A percentile compares a stretch with the other conserved stretches of the same genome.
phyloP scores from a whole-genome alignment of 2,329 filamentous ascomycete species.

The Sporothrix curviconia region DNA sequence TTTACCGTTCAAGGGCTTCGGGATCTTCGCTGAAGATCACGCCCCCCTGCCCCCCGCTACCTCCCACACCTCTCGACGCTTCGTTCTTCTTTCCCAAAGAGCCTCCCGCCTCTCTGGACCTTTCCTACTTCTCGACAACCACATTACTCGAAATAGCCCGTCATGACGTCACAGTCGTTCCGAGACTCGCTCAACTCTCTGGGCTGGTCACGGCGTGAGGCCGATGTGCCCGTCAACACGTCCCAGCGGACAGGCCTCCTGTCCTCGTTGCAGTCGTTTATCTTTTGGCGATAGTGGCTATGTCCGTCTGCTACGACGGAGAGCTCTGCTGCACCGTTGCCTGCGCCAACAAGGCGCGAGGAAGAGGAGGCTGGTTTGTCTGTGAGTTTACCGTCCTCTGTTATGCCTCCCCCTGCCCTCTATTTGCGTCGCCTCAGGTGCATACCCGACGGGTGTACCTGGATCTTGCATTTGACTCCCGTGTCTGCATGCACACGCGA shows the following conservation, averaged over 20 bases:
- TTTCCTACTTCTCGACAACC: not conserved
- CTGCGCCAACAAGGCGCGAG: slow-evolving; percentile 75
- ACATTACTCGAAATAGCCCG: not conserved
- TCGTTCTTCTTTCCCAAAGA: not conserved
- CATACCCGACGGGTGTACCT: slow-evolving; percentile 36
- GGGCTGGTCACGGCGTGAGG: slow-evolving; percentile 83
- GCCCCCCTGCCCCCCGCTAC: not conserved
- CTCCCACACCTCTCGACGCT: not conserved
- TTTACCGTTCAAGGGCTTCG: too few relatives aligned
- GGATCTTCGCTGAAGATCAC: not conserved
- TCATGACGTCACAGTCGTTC: slow-evolving; percentile 83
- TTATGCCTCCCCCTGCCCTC: slow-evolving; percentile 20
- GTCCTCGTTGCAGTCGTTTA: slow-evolving; percentile 74
- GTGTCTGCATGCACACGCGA: slow-evolving; percentile 32
- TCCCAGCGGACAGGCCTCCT: slow-evolving; percentile 65
- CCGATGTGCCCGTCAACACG: slow-evolving; percentile 69
- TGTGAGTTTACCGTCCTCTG: slow-evolving; percentile 56
- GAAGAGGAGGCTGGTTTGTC: slow-evolving; percentile 92
- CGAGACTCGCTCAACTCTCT: slow-evolving; percentile 90
- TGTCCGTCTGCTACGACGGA: slow-evolving; percentile 86
- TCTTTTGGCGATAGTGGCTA: slow-evolving; percentile 83
- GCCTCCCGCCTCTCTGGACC: not conserved
- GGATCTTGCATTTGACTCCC: slow-evolving; percentile 36
- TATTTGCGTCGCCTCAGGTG: slow-evolving; percentile 8
- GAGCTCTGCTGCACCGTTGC: slow-evolving; percentile 73